A percentile compares a stretch with the other conserved stretches of the same genome.
Evolutionary conservation across 2,329 filamentous ascomycete genomes (phyloP).

Genomic region (Aspergillus candidus): DNA sequence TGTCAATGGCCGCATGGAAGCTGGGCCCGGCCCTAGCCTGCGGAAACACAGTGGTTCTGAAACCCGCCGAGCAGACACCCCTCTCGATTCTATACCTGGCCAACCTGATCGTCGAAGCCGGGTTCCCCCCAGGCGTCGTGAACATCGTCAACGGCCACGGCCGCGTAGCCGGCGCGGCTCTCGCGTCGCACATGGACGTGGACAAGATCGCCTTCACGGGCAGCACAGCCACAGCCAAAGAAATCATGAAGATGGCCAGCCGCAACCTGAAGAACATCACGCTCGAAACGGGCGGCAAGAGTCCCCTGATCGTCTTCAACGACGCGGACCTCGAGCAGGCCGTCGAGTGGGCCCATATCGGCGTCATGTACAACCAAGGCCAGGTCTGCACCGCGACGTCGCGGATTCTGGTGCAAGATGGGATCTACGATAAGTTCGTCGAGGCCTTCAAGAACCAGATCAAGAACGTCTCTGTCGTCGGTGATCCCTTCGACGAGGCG

Average conservation of each 20-base stretch:
- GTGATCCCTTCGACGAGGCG: constrained; percentile 32
- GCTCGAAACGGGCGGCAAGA: constrained; percentile 44
- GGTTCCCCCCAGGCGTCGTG: constrained; percentile 45
- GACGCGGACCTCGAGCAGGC: constrained; percentile 43
- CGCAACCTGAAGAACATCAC: constrained; percentile 49
- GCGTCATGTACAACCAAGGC: constrained; percentile 51
- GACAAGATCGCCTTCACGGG: constrained; percentile 57
- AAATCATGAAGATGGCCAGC: constrained; percentile 52
- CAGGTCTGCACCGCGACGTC: constrained; percentile 69
- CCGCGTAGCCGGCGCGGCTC: constrained; percentile 62
- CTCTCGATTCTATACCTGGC: constrained; percentile 55
- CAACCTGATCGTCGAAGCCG: constrained; percentile 48
- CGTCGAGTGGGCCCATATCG: constrained; percentile 32
- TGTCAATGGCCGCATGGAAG: constrained; percentile 78
- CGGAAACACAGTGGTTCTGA: constrained; percentile 54
- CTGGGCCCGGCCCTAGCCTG: constrained; percentile 60
- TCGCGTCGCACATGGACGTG: constrained; percentile 52
- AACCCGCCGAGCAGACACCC: constrained; percentile 58
- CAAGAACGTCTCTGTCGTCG: constrained; percentile 7
- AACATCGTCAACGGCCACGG: constrained; percentile 57
- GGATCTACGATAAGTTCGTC: constrained; percentile 64
- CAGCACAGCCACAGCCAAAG: constrained; percentile 50
- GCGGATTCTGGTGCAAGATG: constrained; percentile 74
- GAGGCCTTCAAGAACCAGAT: neutral
- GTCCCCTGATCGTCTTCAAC: constrained; percentile 41